Conservation (phyloP, 2,329 filamentous ascomycete genomes). For the Ascosphaera acerosa region DNA sequence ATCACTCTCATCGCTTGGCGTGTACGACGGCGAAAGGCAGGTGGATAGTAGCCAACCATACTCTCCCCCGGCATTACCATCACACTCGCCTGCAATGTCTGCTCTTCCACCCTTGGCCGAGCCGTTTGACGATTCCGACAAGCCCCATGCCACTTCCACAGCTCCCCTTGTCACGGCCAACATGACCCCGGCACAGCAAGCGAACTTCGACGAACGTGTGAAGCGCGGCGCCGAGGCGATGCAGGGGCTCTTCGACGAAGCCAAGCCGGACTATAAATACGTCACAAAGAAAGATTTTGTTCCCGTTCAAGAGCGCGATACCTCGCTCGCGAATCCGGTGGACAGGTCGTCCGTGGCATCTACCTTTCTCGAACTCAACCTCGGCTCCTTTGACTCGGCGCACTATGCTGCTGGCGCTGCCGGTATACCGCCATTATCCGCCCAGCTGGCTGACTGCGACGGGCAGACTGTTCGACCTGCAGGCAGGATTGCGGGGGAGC, state of each 20-base stretch:
- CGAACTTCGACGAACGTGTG: constrained; percentile 31
- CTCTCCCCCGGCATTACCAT: constrained; percentile 9
- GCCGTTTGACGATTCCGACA: constrained; percentile 9
- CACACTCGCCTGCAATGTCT: constrained; percentile 4
- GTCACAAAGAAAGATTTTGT: constrained; percentile 27
- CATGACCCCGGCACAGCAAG: constrained; percentile 21
- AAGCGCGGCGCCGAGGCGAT: constrained; percentile 30
- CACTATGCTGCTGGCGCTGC: constrained; percentile 28
- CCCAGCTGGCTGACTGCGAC: constrained; percentile 25
- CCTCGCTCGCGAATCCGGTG: constrained; percentile 25
- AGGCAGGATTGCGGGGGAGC: no score
- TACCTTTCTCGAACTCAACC: constrained; percentile 29
- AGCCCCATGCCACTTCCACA: no score
- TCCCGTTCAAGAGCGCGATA: constrained; percentile 21
- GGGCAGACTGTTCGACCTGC: no score
- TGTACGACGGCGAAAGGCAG: constrained; percentile 14
- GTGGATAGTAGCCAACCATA: no score
- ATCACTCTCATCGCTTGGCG: constrained; percentile 20
- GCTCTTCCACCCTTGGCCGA: constrained; percentile 7
- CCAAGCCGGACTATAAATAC: constrained; percentile 31
- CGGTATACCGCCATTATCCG: constrained; percentile 21
- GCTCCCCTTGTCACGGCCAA: no score
- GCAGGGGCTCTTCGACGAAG: constrained; percentile 31
- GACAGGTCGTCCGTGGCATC: constrained; percentile 23
- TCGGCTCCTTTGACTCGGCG: constrained; percentile 25